A percentile compares a stretch with the other conserved stretches of the same genome.
Conservation (phyloP, 805 yeast species). For the Suhomyces kilbournensis region DNA sequence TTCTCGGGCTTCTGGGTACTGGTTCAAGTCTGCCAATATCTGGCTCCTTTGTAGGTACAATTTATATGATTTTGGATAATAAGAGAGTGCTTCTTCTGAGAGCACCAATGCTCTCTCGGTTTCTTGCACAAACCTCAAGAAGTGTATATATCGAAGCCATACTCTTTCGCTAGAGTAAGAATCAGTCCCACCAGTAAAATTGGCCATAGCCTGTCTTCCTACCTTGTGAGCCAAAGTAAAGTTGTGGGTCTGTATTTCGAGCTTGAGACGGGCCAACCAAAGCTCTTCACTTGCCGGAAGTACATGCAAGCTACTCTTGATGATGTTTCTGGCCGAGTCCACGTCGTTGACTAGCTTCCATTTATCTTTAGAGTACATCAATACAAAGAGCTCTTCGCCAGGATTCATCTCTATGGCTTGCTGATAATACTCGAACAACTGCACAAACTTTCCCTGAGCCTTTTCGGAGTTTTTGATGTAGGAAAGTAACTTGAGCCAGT, state of each 20-base stretch:
- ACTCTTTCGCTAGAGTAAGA: constrained; percentile 40
- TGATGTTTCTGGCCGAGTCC: constrained; percentile 50
- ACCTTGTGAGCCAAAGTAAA: constrained; percentile 40
- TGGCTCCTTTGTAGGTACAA: constrained; percentile 65
- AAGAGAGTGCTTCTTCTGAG: constrained; percentile 36
- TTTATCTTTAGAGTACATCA: constrained; percentile 72
- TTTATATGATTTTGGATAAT: constrained; percentile 50
- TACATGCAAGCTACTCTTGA: constrained; percentile 44
- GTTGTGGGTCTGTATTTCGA: constrained; percentile 48
- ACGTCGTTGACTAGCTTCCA: constrained; percentile 51
- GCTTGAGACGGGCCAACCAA: constrained; percentile 71
- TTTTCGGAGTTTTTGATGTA: constrained; percentile 22
- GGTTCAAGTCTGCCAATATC: constrained; percentile 30
- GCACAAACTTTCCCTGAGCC: constrained; percentile 9
- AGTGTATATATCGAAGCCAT: constrained; percentile 60
- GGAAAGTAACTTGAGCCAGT: constrained; percentile 50
- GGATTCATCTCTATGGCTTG: constrained; percentile 53
- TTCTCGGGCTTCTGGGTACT: constrained; percentile 44
- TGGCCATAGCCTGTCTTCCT: constrained; percentile 31
- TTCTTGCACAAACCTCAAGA: constrained; percentile 39
- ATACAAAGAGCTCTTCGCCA: constrained; percentile 46
- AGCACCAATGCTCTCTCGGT: background rate
- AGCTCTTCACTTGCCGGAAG: constrained; percentile 51
- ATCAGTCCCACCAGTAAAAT: constrained; percentile 6
- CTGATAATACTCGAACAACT: constrained; percentile 43